These are phyloP conservation scores for Xanthoparmelia taractica DNA, from an alignment of 495 filamentous ascomycete genomes.

Conservation along the genomic window DNA sequence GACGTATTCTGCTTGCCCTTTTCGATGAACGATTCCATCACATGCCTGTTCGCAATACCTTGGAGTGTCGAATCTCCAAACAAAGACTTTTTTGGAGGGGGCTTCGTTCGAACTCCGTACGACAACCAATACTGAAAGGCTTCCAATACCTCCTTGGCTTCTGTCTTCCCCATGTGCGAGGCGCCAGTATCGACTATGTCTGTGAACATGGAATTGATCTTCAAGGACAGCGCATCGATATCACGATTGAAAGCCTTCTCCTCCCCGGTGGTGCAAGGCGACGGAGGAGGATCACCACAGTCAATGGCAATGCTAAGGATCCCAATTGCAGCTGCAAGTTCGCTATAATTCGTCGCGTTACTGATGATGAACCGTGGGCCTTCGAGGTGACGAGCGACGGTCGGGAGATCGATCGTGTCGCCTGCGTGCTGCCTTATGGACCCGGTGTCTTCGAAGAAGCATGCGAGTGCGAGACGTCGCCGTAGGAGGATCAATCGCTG, in stretches of 20 bases:
- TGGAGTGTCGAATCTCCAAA: constrained; percentile 41
- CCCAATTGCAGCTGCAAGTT: constrained; percentile 53
- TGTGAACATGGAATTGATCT: constrained; percentile 58
- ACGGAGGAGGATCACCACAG: constrained; percentile 39
- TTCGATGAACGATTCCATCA: constrained; percentile 17
- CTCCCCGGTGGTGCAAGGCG: constrained; percentile 26
- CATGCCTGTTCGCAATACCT: constrained; percentile 4
- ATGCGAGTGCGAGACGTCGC: constrained; percentile 65
- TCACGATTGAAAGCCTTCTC: constrained; percentile 55
- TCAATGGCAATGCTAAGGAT: constrained; percentile 71
- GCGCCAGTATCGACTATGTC: constrained; percentile 69
- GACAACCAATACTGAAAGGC: constrained; percentile 61
- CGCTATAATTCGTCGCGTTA: constrained; percentile 55
- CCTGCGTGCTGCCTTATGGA: constrained; percentile 40
- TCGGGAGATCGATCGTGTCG: constrained; percentile 42
- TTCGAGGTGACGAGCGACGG: constrained; percentile 46
- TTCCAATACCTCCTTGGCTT: constrained; percentile 67
- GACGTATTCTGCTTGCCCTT: background rate
- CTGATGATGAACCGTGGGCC: constrained; percentile 43
- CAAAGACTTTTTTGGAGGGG: constrained; percentile 47
- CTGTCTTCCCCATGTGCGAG: constrained; percentile 59
- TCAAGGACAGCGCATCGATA: constrained; percentile 57
- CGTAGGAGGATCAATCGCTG: constrained; percentile 53
- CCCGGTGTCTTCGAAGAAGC: constrained; percentile 49
- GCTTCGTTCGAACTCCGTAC: constrained; percentile 61